Conservation (phyloP, 2,329 filamentous ascomycete species). For the Chrysoporthe cubensis region DNA sequence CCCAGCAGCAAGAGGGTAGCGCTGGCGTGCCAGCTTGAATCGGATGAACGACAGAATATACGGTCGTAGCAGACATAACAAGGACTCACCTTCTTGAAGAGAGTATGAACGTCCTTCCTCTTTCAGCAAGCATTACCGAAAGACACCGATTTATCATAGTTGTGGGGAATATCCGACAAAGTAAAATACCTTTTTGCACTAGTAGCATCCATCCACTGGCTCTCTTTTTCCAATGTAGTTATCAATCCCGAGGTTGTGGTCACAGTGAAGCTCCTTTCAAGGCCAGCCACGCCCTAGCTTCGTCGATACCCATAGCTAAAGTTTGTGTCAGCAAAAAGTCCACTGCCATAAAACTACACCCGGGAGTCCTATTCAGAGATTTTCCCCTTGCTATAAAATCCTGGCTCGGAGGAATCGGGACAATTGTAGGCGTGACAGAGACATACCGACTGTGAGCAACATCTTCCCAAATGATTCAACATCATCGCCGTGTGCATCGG, state of each 20-base stretch:
- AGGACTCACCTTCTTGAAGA: slow-evolving; percentile 31
- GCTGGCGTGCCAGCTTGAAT: not conserved
- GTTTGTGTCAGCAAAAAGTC: not conserved
- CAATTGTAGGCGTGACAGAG: not conserved
- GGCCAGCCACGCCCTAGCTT: slow-evolving; percentile 31
- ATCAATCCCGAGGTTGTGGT: not conserved
- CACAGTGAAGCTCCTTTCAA: slow-evolving; percentile 23
- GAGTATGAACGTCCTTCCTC: slow-evolving; percentile 35
- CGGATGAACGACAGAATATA: not conserved
- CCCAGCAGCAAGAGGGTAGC: not conserved
- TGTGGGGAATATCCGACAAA: slow-evolving; percentile 36
- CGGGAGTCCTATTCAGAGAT: not conserved
- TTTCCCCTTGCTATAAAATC: not conserved
- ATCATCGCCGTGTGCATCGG: slow-evolving; percentile 28
- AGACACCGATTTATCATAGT: not conserved
- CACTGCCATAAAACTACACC: not conserved
- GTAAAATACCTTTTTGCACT: slow-evolving; percentile 36
- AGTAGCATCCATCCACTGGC: slow-evolving; percentile 37
- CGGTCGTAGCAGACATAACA: too few relatives aligned
- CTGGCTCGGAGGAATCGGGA: not conserved
- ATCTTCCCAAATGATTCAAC: slow-evolving; percentile 34
- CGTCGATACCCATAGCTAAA: slow-evolving; percentile 30
- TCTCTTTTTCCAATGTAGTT: not conserved
- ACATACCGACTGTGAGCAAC: slow-evolving; percentile 28
- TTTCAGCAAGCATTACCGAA: slow-evolving; percentile 40